Base-by-base conservation (phyloP, 1,284 basidiomycete species). In the Rhizopogon parksii region DNA sequence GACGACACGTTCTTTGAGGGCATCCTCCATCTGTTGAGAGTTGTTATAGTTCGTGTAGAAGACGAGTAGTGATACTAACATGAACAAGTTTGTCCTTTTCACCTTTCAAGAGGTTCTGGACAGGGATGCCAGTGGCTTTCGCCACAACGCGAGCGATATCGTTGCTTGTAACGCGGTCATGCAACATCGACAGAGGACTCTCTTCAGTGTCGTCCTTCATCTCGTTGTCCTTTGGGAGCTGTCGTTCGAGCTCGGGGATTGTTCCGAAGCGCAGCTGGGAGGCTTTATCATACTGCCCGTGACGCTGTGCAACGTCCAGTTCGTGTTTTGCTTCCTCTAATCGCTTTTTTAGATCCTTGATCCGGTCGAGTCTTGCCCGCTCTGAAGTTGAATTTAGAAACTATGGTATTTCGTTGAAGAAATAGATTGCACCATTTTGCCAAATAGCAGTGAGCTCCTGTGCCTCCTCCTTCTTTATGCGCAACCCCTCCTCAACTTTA, bases 11-110 rank as follows among this genome's bases (percentile, higher is more conserved):
- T 79, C 64, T 27, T 76, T 74, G 25, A 97, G 75, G 1, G 77
- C 72, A 34, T 90, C 83, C 65, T 96, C 95, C 87, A 97, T 92
- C 88, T 91, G 59, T 5, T 43, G 37, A 49, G 34, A n/a, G 43
- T 48, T 2, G 51, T 4, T 42, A 57, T 21, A 59, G 46, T 50
- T 49, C 27, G 39, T 3, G 11, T 49, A 51, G 55, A n/a, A 7
- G 30, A 14, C 24, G 51, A 46, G 32, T 19, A 38, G 32, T 38
- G 27, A 42, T 3, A 73, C 84, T 52, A 57, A 90, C 88, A 70
- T 93, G 83, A n/a, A 96, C 83, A 27, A 97, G 73, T 57, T 90
- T 89, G 65, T 96, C 91, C 53, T 88, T 74, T 68, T 96, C 94
- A 12, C 93, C 93, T 64, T 91, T 89, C 57, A 96, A 69, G 49